Base-by-base conservation (phyloP, 352 stramenopile genomes). In the Salisapilia sapeloensis region DNA sequence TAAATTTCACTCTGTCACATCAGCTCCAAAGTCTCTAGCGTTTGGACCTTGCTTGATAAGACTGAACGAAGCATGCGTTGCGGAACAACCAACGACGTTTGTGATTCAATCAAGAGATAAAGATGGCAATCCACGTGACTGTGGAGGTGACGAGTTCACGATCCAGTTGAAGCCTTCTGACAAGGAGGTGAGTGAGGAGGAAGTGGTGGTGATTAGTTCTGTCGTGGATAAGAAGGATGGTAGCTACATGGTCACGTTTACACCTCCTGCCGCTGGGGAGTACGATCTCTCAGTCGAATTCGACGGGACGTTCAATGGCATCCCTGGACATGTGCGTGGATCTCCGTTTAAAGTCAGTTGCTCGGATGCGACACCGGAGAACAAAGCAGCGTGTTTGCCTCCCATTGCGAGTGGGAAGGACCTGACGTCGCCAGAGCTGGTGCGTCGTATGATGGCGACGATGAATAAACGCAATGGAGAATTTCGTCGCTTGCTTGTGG, bases 1-100 rank as follows among this genome's bases (percentile, higher is more conserved):
- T 48, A 80, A 77, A 32, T 98, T 96, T 38, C 95, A 97, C 56
- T 91, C 85, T 4, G 93, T 98, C 13, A 96, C 90, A 5, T 57
- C 81, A 24, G 81, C 77, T 8, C 57, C 56, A 2, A 92, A 94
- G 36, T 96, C 79, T 6, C 46, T 98, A 13, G 90, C 86, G 21
- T 98, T 97, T 53, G 92, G 93, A 0, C 89, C 91, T 8, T 94
- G 87, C 24, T 28, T 89, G 33, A 65, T 89, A 19, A 59, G 61
- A 0, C 49, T 89, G 3, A 62, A 42, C 16, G 62, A 78, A n/a
- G 57, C 58, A 19, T 79, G 60, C 15, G 38, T 89, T n/a, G 75
- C 75, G 2, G 65, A 69, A 33, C 29, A 53, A 8, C 62, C 78
- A 12, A 92, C 82, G 9, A 69, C 60, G 19, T 96, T 97, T 45